Evolutionary conservation across 495 filamentous ascomycete genomes (phyloP).

Genomic region (Aspergillus incahuasiensis): DNA sequence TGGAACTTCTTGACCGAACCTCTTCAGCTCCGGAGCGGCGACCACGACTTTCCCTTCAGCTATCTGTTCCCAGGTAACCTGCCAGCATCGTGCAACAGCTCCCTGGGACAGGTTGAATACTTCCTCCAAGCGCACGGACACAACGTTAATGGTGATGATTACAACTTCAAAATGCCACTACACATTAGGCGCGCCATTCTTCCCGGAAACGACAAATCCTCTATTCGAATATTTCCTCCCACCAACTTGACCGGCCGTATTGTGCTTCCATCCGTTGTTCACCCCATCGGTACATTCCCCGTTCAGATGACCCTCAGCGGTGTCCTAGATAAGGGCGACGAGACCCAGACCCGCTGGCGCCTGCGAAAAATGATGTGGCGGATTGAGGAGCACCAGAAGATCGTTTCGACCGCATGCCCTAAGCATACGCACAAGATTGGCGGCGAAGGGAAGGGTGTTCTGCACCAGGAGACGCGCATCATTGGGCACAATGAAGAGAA

Average conservation of each 20-base stretch:
- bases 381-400: slow-evolving; percentile 79
- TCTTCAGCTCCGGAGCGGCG: slow-evolving; percentile 55
- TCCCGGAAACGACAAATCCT: slow-evolving; percentile 68
- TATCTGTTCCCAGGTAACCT: slow-evolving; percentile 82
- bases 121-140: slow-evolving; percentile 67
- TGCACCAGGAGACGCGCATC: slow-evolving; percentile 70
- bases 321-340: slow-evolving; percentile 59
- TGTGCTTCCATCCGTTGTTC: slow-evolving; percentile 72
- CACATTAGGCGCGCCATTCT: slow-evolving; percentile 71
- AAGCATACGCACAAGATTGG: slow-evolving; percentile 72
- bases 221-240: slow-evolving; percentile 90
- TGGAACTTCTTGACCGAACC: slow-evolving; percentile 75
- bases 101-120: slow-evolving; percentile 73
- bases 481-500: slow-evolving; percentile 74
- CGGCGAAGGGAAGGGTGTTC: slow-evolving; percentile 66
- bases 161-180: slow-evolving; percentile 60
- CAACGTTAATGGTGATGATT: slow-evolving; percentile 54
- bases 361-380: slow-evolving; percentile 88
- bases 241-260: slow-evolving; percentile 85
- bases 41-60: slow-evolving; percentile 86
- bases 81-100: slow-evolving; percentile 72
- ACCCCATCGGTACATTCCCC: slow-evolving; percentile 81
- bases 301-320: slow-evolving; percentile 77
- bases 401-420: slow-evolving; percentile 74
- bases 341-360: slow-evolving; percentile 72